phyloP scores from a whole-genome alignment of 768 basidiomycete species.

The Favolaschia claudopus region DNA sequence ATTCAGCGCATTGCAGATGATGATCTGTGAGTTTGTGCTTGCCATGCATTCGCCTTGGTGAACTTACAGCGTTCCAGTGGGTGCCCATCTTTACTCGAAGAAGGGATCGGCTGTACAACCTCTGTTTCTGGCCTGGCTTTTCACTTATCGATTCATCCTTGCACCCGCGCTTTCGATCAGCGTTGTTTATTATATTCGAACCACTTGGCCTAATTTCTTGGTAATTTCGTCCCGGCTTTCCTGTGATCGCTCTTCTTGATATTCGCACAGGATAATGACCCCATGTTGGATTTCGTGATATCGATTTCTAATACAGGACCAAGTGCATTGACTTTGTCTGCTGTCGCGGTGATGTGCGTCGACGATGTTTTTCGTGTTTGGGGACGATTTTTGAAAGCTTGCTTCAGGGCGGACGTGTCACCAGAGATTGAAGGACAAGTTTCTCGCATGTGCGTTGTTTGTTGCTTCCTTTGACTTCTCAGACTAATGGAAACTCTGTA shows the following conservation, averaged over 20 bases:
- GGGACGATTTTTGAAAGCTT: background rate
- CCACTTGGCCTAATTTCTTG: constrained; percentile 22
- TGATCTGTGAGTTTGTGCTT: constrained; percentile 11
- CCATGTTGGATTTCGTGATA: constrained; percentile 24
- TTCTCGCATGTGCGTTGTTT: too few relatives aligned
- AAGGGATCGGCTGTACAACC: constrained; percentile 14
- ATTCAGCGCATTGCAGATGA: constrained; percentile 27
- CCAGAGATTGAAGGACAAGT: constrained; percentile 22
- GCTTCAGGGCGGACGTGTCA: constrained; percentile 16
- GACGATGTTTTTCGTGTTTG: background rate
- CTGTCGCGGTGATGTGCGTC: constrained; percentile 21
- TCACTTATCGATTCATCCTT: constrained; percentile 24
- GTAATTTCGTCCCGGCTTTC: background rate
- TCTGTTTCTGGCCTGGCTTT: constrained; percentile 20
- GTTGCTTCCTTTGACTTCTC: too few relatives aligned
- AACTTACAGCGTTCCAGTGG: constrained; percentile 4
- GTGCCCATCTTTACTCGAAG: constrained; percentile 23
- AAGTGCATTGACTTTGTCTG: constrained; percentile 20
- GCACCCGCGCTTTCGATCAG: constrained; percentile 24
- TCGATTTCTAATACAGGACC: constrained; percentile 22
- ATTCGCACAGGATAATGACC: constrained; percentile 13
- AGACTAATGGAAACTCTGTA: too few relatives aligned
- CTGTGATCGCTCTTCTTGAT: background rate
- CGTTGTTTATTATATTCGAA: constrained; percentile 19
- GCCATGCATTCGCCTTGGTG: background rate